phyloP scores from a whole-genome alignment of 495 filamentous ascomycete genomes.

The Hypoxylon fragiforme region DNA sequence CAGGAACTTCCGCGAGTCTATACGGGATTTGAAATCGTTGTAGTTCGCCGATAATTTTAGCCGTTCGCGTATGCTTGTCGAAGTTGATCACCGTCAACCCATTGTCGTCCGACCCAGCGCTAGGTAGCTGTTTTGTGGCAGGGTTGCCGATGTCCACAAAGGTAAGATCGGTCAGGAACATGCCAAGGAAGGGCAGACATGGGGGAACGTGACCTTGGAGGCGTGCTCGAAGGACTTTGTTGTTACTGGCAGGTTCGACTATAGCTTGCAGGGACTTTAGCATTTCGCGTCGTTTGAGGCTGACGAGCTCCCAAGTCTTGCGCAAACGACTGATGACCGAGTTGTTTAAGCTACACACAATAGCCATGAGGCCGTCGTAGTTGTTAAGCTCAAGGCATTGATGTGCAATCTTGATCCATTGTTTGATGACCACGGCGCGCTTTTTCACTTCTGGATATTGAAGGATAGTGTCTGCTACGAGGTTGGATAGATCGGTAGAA shows the following conservation, averaged over 20 bases:
- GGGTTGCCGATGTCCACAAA: slow-evolving; percentile 94
- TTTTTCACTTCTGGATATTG: slow-evolving; percentile 86
- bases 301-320: slow-evolving; percentile 91
- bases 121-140: slow-evolving; percentile 66
- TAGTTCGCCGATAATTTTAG: slow-evolving; percentile 91
- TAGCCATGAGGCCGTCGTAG: slow-evolving; percentile 95
- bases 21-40: slow-evolving; percentile 98
- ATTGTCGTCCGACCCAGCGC: slow-evolving; percentile 50
- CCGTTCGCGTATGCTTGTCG: slow-evolving; percentile 94
- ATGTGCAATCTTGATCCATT: slow-evolving; percentile 95
- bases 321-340: slow-evolving; percentile 90
- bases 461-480: slow-evolving; percentile 95
- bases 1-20: slow-evolving; percentile 77
- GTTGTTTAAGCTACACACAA: slow-evolving; percentile 89
- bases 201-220: slow-evolving; percentile 88
- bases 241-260: slow-evolving; percentile 88
- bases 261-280: slow-evolving; percentile 77
- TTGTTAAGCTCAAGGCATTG: slow-evolving; percentile 89
- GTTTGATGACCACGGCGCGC: slow-evolving; percentile 88
- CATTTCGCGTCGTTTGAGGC: slow-evolving; percentile 77
- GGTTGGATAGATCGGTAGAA: slow-evolving; percentile 86
- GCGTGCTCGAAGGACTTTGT: slow-evolving; percentile 83
- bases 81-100: slow-evolving; percentile 90
- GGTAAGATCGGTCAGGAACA: slow-evolving; percentile 86
- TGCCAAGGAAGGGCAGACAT: slow-evolving; percentile 95